These are phyloP conservation scores for Paxillus rubicundulus DNA, from an alignment of 768 basidiomycete species.

Conservation along the genomic window DNA sequence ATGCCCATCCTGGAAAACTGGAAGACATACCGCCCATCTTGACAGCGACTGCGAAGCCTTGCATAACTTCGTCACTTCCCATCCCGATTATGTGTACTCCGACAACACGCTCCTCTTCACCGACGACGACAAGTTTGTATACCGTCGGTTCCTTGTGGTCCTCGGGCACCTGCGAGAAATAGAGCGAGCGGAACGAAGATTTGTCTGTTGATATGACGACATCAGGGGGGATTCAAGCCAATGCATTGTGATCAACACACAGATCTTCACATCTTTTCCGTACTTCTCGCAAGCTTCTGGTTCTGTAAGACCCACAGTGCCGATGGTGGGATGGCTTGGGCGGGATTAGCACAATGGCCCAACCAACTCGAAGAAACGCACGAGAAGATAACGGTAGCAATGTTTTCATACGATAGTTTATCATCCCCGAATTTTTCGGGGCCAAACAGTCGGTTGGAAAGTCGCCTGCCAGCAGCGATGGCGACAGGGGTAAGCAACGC, in stretches of 20 bases:
- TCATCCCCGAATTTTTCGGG: conserved; percentile 81
- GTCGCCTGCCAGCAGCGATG: conserved; percentile 88
- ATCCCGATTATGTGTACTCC: conserved; percentile 90
- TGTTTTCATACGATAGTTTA: conserved; percentile 85
- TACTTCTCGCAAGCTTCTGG: conserved; percentile 85
- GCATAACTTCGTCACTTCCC: conserved; percentile 92
- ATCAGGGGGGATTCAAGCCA: not conserved
- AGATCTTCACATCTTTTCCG: conserved; percentile 88
- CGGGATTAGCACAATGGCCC: conserved; percentile 3
- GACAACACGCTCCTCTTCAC: conserved; percentile 92
- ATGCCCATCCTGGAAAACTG: not conserved
- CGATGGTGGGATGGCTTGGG: conserved; percentile 87
- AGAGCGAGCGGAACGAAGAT: conserved; percentile 77
- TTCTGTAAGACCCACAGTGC: conserved; percentile 94
- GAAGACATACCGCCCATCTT: conserved; percentile 77
- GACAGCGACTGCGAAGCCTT: conserved; percentile 95
- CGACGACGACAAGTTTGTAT: conserved; percentile 87
- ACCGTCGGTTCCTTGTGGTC: conserved; percentile 93
- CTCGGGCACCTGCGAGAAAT: conserved; percentile 89
- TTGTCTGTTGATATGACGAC: conserved; percentile 51
- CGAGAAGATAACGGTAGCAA: conserved; percentile 97
- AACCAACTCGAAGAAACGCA: conserved; percentile 41
- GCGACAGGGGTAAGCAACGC: conserved; percentile 94
- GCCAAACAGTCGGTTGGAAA: conserved; percentile 90
- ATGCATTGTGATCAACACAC: conserved; percentile 45